Evolutionary conservation across 2,329 filamentous ascomycete genomes (phyloP), one percentile per base, ranked within the genome.

Genomic region (Penicillium sumatraense): DNA sequence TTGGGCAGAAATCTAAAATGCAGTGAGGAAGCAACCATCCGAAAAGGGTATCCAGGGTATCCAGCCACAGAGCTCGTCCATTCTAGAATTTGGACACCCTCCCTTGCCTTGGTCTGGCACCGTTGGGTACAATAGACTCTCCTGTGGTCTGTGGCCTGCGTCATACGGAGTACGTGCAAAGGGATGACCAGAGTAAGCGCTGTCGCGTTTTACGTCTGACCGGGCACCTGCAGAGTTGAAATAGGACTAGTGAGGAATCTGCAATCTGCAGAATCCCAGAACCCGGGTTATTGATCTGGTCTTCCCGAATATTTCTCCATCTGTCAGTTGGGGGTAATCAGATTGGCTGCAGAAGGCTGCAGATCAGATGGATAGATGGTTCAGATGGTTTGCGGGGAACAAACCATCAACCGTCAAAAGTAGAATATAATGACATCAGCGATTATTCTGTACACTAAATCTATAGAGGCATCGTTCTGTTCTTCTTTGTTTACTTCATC

Each of bases 1-100:
- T 65, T 62, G 62, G 63, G 62, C 62, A 65, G 49, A 54, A 57
- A 65, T 48, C 16, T 35, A 50, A 14, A 36, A 49, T 42, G 51
- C 49, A 38, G 51, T 51, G 49, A 56, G 27, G 33, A 60, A 53
- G 54, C 52, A 57, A n/a, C 41, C 51, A 36, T 53, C 59, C 49
- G 44, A 51, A 58, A 54, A 41, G 14, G 57, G 53, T 20, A 44
- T 51, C 35, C 33, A 41, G 14, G 57, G 53, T 20, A 44, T 51
- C 35, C 33, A 56, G 35, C 49, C 48, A 46, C 42, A 44, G 49
- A 49, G 50, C 24, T 40, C 41, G 26, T 14, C 45, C 27, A 18
- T 35, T 24, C 53, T 46, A 46, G 57, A 49, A 52, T 38, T 13
- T 31, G 44, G 18, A 38, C 31, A 21, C 41, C 36, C 40, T 42